These are phyloP conservation scores for Mrakiaceae sp. DNA, from an alignment of 1,284 basidiomycete genomes.

Conservation along the genomic window DNA sequence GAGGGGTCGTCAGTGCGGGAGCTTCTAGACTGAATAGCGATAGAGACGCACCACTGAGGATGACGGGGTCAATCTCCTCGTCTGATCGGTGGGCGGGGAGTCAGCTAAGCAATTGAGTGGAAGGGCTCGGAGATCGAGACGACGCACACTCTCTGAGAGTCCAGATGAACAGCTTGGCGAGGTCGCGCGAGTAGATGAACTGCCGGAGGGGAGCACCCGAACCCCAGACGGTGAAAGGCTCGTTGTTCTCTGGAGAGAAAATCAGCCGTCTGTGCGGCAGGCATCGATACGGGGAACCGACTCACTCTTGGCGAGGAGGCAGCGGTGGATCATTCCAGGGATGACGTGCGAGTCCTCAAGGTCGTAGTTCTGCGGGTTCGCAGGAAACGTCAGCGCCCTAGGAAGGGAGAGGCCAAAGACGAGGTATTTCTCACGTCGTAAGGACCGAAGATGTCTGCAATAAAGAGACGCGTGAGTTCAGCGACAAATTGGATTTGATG, in stretches of 20 bases:
- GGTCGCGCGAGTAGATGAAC: slow-evolving; percentile 86
- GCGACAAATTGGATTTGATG: background rate
- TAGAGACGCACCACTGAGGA: slow-evolving; percentile 54
- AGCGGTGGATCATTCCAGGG: slow-evolving; percentile 78
- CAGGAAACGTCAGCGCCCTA: too few relatives aligned
- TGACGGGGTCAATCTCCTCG: slow-evolving; percentile 75
- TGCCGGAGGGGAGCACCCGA: slow-evolving; percentile 79
- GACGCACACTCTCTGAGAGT: slow-evolving; percentile 54
- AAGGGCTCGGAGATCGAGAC: too few relatives aligned
- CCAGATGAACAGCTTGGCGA: slow-evolving; percentile 88
- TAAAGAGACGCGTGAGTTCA: background rate
- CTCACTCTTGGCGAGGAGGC: slow-evolving; percentile 71
- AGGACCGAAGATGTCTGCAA: slow-evolving; percentile 12
- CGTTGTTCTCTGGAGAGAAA: slow-evolving; percentile 52
- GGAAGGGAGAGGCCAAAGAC: too few relatives aligned
- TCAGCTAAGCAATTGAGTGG: too few relatives aligned
- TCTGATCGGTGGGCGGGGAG: slow-evolving; percentile 27
- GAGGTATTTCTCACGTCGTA: background rate
- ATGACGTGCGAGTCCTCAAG: slow-evolving; percentile 83
- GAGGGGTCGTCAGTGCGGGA: background rate
- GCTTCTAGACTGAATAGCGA: background rate
- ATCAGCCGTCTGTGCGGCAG: background rate
- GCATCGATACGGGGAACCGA: background rate
- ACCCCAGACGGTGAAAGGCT: slow-evolving; percentile 69
- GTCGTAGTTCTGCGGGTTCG: slow-evolving; percentile 34